Evolutionary conservation across 2,329 filamentous ascomycete genomes (phyloP), one percentile per base, ranked within the genome.

Genomic region (Aciculosporium take): DNA sequence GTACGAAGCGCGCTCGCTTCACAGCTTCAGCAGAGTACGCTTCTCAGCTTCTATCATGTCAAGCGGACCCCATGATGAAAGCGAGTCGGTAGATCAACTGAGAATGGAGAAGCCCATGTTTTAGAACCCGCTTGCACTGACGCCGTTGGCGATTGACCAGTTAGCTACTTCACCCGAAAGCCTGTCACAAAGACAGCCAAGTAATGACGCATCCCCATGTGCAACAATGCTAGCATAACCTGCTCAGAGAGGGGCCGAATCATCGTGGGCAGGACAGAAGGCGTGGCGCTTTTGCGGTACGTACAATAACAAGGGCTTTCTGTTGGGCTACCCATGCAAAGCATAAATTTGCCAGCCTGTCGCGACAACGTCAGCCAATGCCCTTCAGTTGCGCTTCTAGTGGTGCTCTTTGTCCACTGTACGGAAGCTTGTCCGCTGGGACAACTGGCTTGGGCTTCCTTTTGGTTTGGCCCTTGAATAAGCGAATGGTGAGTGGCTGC

Each of bases 331-430:
- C 18, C n/a, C 37, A 30, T 39, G 37, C 37, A 39, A 39, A 31
- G 27, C 37, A 39, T 39, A 39, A 39, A 24, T 39, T 31, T 15
- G 37, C 37, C 25, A 39, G 18, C 37, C 20, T 39, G 37, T 39
- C 27, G 27, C 31, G 17, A 20, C 18, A 2, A 17, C 31, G 35
- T 13, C 35, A 13, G 35, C 15, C 35, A 20, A 37, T 29, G 35
- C 24, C 35, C 17, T 27, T n/a, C n/a, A n/a, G n/a, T n/a, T n/a
- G n/a, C n/a, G n/a, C n/a, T n/a, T n/a, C n/a, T n/a, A n/a, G n/a
- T n/a, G n/a, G n/a, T n/a, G n/a, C n/a, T n/a, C n/a, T n/a, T n/a
- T n/a, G n/a, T n/a, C n/a, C n/a, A n/a, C n/a, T n/a, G n/a, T n/a
- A n/a, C n/a, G n/a, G n/a, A n/a, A n/a, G n/a, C n/a, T n/a, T n/a